A percentile compares a stretch with the other conserved stretches of the same genome.
phyloP scores from a whole-genome alignment of 2,329 filamentous ascomycete species.

The Magnaporthiopsis incrustans region DNA sequence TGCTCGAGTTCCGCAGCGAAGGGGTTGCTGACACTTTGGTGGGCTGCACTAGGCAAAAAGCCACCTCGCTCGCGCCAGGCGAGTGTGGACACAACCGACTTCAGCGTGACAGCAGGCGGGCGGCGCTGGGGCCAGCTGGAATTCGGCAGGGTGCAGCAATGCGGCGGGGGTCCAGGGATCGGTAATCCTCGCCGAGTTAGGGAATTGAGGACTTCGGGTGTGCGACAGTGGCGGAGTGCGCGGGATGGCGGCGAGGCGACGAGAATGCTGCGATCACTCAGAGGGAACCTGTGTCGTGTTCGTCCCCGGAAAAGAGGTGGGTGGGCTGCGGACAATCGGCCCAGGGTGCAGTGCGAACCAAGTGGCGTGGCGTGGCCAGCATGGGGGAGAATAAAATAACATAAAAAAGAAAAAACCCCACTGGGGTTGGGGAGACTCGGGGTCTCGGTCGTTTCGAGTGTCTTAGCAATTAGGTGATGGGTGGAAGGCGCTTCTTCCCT shows the following conservation, averaged over 20 bases:
- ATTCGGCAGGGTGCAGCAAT: neutral
- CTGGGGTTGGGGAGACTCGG: neutral
- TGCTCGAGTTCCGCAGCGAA: neutral
- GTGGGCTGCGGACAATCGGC: neutral
- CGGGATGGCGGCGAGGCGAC: neutral
- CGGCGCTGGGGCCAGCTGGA: too few relatives aligned
- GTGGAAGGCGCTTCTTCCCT: neutral
- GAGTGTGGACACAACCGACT: neutral
- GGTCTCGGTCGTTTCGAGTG: neutral
- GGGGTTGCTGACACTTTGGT: neutral
- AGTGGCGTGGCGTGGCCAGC: neutral
- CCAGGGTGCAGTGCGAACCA: neutral
- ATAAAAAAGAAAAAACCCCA: neutral
- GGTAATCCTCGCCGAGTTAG: neutral
- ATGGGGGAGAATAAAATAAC: neutral
- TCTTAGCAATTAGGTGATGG: neutral
- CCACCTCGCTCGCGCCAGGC: neutral
- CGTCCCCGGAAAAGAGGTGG: neutral
- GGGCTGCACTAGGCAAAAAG: neutral
- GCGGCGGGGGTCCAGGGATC: neutral
- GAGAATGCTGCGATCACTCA: neutral
- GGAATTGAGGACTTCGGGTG: neutral
- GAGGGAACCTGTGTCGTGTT: neutral
- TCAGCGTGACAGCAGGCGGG: neutral
- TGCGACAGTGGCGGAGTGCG: neutral